Conservation (phyloP, 1,139 yeast genomes). For the Diutina rugosa region DNA sequence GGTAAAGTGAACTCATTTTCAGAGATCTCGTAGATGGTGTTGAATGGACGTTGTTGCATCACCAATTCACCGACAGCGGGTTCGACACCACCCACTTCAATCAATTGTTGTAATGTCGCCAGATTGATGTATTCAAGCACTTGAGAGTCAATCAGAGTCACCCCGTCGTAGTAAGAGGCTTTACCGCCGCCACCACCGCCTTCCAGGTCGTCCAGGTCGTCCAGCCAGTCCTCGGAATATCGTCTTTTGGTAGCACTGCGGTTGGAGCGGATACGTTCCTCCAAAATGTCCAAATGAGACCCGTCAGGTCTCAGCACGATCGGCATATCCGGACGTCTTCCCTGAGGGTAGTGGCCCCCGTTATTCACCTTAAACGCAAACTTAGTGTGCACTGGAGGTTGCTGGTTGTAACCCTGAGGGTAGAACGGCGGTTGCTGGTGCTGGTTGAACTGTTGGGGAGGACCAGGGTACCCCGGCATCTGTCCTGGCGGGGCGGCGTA, state of each 20-base stretch:
- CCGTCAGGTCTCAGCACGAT: slow-evolving; percentile 7
- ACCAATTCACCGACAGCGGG: slow-evolving; percentile 56
- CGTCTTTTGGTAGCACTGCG: slow-evolving; percentile 12
- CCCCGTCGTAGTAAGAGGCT: slow-evolving; percentile 21
- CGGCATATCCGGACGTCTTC: neutral
- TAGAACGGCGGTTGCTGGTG: neutral
- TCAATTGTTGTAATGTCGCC: slow-evolving; percentile 61
- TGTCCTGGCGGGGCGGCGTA: neutral
- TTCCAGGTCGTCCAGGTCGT: slow-evolving; percentile 22
- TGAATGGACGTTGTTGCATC: slow-evolving; percentile 55
- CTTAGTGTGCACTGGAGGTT: neutral
- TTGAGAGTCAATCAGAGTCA: slow-evolving; percentile 45
- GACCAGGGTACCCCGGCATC: neutral
- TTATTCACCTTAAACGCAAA: neutral
- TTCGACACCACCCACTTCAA: slow-evolving; percentile 65
- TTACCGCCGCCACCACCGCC: slow-evolving; percentile 31
- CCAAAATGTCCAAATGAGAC: slow-evolving; percentile 28
- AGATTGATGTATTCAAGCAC: slow-evolving; percentile 68
- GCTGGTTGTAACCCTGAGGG: neutral
- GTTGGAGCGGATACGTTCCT: slow-evolving; percentile 24
- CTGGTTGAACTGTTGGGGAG: neutral
- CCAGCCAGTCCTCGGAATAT: slow-evolving; percentile 23
- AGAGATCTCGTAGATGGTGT: slow-evolving; percentile 42
- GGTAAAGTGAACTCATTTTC: slow-evolving; percentile 33
- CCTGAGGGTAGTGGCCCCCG: neutral